Evolutionary conservation across 441 rosid species (phyloP).

Genomic region (Biscutella auriculata): DNA sequence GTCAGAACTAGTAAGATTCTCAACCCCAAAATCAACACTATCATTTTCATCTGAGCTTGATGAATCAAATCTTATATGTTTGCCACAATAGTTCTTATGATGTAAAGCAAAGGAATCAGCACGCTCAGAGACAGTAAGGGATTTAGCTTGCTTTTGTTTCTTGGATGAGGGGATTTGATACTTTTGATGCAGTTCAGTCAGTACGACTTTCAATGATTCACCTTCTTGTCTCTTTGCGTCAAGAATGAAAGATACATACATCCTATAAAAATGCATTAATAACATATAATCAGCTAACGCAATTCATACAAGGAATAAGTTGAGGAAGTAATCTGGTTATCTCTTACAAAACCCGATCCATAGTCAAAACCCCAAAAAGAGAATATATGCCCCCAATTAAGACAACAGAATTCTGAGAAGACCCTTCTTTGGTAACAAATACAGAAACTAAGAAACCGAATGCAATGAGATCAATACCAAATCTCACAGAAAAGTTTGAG

Average conservation of each 20-base stretch:
- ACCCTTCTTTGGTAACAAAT: background rate
- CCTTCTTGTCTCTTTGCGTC: constrained; percentile 56
- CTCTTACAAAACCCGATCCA: background rate
- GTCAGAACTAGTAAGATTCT: constrained; percentile 28
- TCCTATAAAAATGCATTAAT: constrained; percentile 32
- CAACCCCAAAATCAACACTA: constrained; percentile 27
- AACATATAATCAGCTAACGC: constrained; percentile 13
- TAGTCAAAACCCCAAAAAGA: background rate
- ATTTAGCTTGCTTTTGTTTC: constrained; percentile 41
- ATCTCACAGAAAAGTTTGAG: background rate
- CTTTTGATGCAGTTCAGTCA: constrained; percentile 24
- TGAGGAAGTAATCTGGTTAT: background rate
- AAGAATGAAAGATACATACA: constrained; percentile 51
- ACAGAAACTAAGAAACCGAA: background rate
- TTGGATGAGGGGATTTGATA: constrained; percentile 29
- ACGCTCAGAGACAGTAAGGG: constrained; percentile 48
- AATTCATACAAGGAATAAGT: background rate
- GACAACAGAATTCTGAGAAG: constrained; percentile 1
- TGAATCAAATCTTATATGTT: constrained; percentile 67
- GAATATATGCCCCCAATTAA: background rate
- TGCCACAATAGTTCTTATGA: constrained; percentile 53
- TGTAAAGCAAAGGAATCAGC: constrained; percentile 54
- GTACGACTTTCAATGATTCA: constrained; percentile 31
- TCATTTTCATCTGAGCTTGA: constrained; percentile 76
- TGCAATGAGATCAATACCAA: background rate